Evolutionary conservation across 306 rosid genomes (phyloP), one percentile per base, ranked within the genome.

Genomic region (Cercis canadensis): DNA sequence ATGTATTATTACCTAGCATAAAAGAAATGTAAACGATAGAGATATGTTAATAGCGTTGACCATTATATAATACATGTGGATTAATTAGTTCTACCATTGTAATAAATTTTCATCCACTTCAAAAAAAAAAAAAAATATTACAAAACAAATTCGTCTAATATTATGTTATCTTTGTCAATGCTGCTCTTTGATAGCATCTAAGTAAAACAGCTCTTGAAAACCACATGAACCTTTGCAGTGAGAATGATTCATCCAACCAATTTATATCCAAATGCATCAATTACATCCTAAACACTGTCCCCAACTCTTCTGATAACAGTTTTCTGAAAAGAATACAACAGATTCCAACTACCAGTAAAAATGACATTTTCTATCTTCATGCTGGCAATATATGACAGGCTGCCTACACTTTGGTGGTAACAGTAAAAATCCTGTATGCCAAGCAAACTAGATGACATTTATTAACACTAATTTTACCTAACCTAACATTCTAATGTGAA

Each of bases 401-500:
- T 67, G 78, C 75, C 83, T 70, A 70, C 39, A 75, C 70, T 69
- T 78, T 39, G 79, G 72, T 62, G 79, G 69, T 62, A 62, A 78
- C 58, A 82, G 76, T 75, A 83, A 24, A 24, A 24, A 41, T 67
- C 74, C 77, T 62, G 79, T 50, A 70, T 77, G 87, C 82, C 76
- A 68, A 65, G 64, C 63, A 65, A 77, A 77, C 66, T 75, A 70
- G 69, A 70, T 74, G 73, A 69, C 75, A 67, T 69, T 75, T 77
- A 67, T 76, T 83, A 73, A 72, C 60, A 82, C 79, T 78, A 75
- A 24, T 53, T 40, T 36, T 14, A 50, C 77, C 83, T 80, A 85
- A 71, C 75, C 87, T 80, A 80, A 62, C 62, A 78, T 73, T 78
- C 39, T 60, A 70, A 67, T 64, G 82, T 18, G 76, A 72, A 80